Evolutionary conservation across 1,284 basidiomycete species (phyloP).

Genomic region (Cryptococcus sp.): DNA sequence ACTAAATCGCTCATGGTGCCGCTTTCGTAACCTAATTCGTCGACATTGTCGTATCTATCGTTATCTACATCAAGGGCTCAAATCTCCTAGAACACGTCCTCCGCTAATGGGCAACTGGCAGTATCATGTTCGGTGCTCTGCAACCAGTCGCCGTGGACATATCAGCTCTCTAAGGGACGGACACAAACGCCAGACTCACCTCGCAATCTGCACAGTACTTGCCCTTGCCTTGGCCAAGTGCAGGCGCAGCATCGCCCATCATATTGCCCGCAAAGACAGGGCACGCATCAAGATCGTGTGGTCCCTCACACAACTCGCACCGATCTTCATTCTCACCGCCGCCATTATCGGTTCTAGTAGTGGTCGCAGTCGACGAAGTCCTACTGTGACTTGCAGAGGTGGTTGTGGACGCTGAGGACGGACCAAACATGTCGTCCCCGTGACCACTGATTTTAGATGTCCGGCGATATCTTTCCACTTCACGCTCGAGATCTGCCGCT

Average conservation of each 20-base stretch:
- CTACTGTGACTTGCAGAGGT: conserved; percentile 14
- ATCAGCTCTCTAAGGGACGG: neutral
- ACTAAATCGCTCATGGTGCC: too few relatives aligned
- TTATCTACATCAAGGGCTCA: neutral
- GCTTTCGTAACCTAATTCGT: too few relatives aligned
- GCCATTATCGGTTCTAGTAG: conserved; percentile 1
- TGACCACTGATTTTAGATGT: neutral
- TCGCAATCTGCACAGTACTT: conserved; percentile 53
- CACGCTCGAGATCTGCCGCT: conserved; percentile 66
- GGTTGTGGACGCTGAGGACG: too few relatives aligned
- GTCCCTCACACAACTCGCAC: conserved; percentile 51
- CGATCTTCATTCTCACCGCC: conserved; percentile 4
- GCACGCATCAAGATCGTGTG: conserved; percentile 51
- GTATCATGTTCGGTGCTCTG: conserved; percentile 50
- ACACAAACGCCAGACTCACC: conserved; percentile 29
- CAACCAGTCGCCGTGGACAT: neutral
- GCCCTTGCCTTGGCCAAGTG: conserved; percentile 29
- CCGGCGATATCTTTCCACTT: conserved; percentile 24
- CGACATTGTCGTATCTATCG: too few relatives aligned
- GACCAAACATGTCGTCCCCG: neutral
- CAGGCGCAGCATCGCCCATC: conserved; percentile 14
- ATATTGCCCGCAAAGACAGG: conserved; percentile 47
- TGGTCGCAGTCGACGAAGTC: conserved; percentile 16
- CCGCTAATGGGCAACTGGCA: conserved; percentile 49
- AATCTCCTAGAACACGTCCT: conserved; percentile 43